Evolutionary conservation across 176 grass and related monocot species (phyloP).

Genomic region (Chrysopogon serrulatus): DNA sequence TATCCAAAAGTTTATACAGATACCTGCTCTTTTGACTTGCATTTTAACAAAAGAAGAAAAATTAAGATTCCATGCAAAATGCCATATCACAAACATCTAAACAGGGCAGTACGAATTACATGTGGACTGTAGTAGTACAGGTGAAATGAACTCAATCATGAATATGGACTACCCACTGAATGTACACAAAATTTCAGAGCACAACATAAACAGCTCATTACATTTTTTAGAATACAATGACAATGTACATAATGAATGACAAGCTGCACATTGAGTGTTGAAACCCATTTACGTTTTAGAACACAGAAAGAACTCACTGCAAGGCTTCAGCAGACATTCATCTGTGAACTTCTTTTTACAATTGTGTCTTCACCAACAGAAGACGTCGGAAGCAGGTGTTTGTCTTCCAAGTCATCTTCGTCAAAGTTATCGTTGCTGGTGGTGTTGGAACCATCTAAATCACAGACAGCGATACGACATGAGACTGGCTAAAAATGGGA

Average conservation of each 20-base stretch:
- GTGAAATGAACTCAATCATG: slow-evolving; percentile 26
- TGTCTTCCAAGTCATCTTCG: slow-evolving; percentile 70
- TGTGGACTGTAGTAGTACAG: neutral
- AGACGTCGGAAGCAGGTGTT: slow-evolving; percentile 63
- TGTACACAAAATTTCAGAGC: slow-evolving; percentile 15
- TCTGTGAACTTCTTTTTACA: slow-evolving; percentile 60
- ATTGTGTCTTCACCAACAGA: slow-evolving; percentile 50
- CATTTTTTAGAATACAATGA: slow-evolving; percentile 49
- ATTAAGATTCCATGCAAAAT: neutral
- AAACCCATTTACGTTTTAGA: neutral
- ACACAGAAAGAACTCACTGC: neutral
- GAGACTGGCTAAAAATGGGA: neutral
- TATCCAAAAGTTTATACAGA: neutral
- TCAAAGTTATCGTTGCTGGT: slow-evolving; percentile 43
- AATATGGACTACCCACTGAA: neutral
- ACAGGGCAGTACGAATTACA: neutral
- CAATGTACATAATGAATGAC: slow-evolving; percentile 44
- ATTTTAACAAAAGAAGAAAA: neutral
- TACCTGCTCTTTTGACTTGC: neutral
- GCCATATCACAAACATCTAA: neutral
- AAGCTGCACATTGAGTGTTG: slow-evolving; percentile 29
- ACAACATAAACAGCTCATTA: slow-evolving; percentile 19
- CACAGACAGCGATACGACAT: slow-evolving; percentile 1
- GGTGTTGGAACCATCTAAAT: slow-evolving; percentile 58
- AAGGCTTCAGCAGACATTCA: slow-evolving; percentile 41